Evolutionary conservation across 257 asterid species (phyloP), one percentile per base, ranked within the genome.

Genomic region (Rhazya stricta): DNA sequence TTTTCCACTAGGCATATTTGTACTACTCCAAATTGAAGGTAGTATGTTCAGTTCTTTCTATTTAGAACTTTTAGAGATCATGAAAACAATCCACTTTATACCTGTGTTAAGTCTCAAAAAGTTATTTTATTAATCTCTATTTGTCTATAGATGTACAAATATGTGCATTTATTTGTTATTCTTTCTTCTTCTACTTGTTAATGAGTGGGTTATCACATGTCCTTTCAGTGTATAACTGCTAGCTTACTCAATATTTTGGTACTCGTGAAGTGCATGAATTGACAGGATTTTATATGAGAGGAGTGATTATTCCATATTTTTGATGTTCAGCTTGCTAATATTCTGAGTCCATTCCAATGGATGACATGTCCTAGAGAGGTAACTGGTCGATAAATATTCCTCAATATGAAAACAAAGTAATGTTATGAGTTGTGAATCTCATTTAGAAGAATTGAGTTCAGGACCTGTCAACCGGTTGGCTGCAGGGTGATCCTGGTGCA

Each of bases 301-400:
- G 53, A 32, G 61, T 37, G 29, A 63, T 34, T 72, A 34, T 43
- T 51, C 45, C n/a, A 15, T 45, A 60, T 67, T 32, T 29, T 5
- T 34, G n/a, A 42, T 58, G 15, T 67, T 80, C 88, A 89, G 91
- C 84, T 89, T 71, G 89, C 94, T 1, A 77, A 84, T 76, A 41
- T 85, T 70, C 63, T 89, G 79, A 84, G 90, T 18, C 85, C 43
- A 61, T 89, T 85, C 79, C 86, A 68, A 39, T 89, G 94, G 94
- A 43, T 89, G 83, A 87, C 94, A 36, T 87, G 94, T 81, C 94
- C 94, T 34, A 85, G 94, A 84, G 81, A 82, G 94, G 91, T 86
- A 73, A 79, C 48, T 72, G 16, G 42, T 57, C 63, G 10, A 25
- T 41, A 36, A 25, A 62, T 6, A 61, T 53, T 73, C 30, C 15